A percentile compares a stretch with the other conserved stretches of the same genome.
These are phyloP conservation scores for Delonix regia DNA, from an alignment of 306 rosid species.

Conservation along the genomic window DNA sequence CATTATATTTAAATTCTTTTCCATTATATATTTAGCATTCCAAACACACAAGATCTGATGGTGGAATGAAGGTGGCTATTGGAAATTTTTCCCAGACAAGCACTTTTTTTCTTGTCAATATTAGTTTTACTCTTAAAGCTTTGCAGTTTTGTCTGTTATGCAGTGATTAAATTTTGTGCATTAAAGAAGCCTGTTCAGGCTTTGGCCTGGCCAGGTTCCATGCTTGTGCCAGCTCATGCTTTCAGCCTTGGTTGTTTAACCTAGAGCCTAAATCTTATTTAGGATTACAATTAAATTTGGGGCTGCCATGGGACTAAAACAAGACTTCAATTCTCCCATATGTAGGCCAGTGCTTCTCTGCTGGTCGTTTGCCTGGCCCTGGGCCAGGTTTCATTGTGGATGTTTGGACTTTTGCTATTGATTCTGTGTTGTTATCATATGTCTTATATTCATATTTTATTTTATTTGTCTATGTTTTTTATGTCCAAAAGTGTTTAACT, in stretches of 20 bases:
- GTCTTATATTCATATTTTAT: constrained; percentile 4
- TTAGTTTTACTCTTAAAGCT: background rate
- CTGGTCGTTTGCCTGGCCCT: constrained; percentile 3
- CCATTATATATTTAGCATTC: background rate
- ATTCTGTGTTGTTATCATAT: constrained; percentile 13
- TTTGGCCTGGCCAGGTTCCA: background rate
- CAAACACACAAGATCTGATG: constrained; percentile 2
- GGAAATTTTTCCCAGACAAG: background rate
- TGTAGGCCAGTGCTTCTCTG: background rate
- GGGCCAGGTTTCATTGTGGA: background rate
- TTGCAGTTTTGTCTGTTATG: constrained; percentile 19
- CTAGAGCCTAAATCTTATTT: background rate
- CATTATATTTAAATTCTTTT: background rate
- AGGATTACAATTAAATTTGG: background rate
- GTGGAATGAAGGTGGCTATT: background rate
- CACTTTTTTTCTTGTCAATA: constrained; percentile 13
- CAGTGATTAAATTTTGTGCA: constrained; percentile 21
- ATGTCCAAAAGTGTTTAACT: background rate
- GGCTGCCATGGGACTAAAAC: background rate
- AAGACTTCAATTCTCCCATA: constrained; percentile 6
- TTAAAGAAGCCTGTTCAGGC: constrained; percentile 11
- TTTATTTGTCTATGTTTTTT: background rate
- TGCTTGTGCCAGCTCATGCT: constrained; percentile 17
- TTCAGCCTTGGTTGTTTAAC: background rate
- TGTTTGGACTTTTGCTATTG: constrained; percentile 4